Evolutionary conservation across 2,329 filamentous ascomycete species (phyloP), one percentile per base, ranked within the genome.

Genomic region (Bipolaris victoriae): DNA sequence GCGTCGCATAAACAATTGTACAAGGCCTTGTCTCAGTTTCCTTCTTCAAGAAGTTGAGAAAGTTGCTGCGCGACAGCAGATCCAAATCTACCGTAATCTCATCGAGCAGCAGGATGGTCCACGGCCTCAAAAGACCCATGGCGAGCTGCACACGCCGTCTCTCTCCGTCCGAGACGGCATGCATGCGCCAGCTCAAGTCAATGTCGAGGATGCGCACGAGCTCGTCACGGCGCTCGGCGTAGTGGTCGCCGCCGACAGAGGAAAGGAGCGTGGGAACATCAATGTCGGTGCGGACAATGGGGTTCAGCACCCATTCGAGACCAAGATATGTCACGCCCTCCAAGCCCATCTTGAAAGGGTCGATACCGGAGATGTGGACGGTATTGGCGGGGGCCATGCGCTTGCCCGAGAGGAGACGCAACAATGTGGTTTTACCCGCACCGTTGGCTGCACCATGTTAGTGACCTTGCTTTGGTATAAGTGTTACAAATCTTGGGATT

Each of bases 51-150:
- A 94, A 99, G 41, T 79, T 83, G 31, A 99, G 82, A 76, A 99
- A 99, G 73, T 93, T 89, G 68, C 88, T 88, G 15, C 95, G 86
- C 53, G 87, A 90, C 58, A 97, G 84, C 56, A 99, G 84, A 77
- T 99, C 95, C 60, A 99, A 81, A 76, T 99, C 95, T 7, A 99
- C 95, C 0, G 95, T 99, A 76, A 98, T 97, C 77, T 98, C 94
- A 74, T 99, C 95, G 39, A 99, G 84, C 51, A 99, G 82, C 26
- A 99, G 81, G 3, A 99, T 89, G 10, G 87, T 88, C 95, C 95
- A 99, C 0, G 95, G 95, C 3, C 94, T 84, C 43, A 99, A 78
- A 7, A 99, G 82, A 0, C 95, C 95, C 95, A 99, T 99, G 60
- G 93, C 93, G 7, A 99, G 83, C 81, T 99, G 95, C 5, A 99